Percentiles rank a stretch among this genome's conserved stretches.
Conservation (phyloP, 345 rosid species). For the Anastatica hierochuntica region DNA sequence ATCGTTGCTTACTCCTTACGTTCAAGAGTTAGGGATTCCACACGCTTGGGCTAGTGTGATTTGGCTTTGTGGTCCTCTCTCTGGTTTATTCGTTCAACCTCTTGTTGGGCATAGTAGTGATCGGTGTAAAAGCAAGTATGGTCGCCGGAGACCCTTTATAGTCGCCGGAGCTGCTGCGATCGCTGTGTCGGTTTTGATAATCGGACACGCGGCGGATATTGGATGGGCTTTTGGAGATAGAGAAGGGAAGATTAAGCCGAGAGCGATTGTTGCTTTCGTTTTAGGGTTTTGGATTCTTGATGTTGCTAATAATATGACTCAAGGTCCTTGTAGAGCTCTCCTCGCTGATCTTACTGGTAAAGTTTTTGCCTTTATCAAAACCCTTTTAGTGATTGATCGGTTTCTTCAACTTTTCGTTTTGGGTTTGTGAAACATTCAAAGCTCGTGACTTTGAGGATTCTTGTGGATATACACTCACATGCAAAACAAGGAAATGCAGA, state of each 20-base stretch:
- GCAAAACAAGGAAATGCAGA: no score
- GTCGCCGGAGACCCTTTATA: conserved; percentile 88
- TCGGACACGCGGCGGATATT: conserved; percentile 80
- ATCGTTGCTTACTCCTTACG: conserved; percentile 85
- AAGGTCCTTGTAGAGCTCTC: conserved; percentile 93
- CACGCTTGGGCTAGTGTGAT: conserved; percentile 95
- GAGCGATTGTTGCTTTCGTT: conserved; percentile 67
- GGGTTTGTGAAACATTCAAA: no score
- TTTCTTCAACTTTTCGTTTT: no score
- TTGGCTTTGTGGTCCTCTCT: conserved; percentile 97
- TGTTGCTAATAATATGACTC: conserved; percentile 88
- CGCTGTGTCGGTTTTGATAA: conserved; percentile 47
- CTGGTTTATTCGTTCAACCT: conserved; percentile 86
- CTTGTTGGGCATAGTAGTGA: conserved; percentile 89
- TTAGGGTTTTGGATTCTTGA: conserved; percentile 94
- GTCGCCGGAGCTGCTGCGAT: conserved; percentile 52
- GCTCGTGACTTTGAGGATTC: no score
- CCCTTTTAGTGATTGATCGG: no score
- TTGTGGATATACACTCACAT: no score
- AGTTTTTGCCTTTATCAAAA: background rate
- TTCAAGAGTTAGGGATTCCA: conserved; percentile 93
- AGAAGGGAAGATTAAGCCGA: conserved; percentile 38
- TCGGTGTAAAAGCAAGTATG: conserved; percentile 71
- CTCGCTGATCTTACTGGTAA: conserved; percentile 95
- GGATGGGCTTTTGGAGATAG: conserved; percentile 82